Evolutionary conservation across 2,329 filamentous ascomycete species (phyloP).

Genomic region (Aspergillus udagawae): DNA sequence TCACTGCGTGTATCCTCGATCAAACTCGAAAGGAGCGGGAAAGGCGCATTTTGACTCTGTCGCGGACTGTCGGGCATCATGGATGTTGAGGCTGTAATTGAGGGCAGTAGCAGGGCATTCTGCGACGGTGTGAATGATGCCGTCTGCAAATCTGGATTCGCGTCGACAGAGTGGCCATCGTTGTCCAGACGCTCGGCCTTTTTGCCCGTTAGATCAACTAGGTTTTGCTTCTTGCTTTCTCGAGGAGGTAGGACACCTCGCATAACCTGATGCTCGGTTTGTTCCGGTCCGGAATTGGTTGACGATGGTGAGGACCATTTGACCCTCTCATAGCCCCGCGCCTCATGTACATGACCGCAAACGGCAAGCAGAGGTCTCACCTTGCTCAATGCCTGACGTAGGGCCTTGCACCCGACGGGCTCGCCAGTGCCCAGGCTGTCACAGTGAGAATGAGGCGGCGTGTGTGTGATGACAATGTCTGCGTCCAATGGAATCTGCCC

Average conservation of each 20-base stretch:
- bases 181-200: constrained; percentile 33
- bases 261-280: constrained; percentile 10
- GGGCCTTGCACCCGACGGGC: constrained; percentile 47
- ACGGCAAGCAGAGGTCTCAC: constrained; percentile 51
- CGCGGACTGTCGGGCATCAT: background rate
- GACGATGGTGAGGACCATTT: constrained; percentile 36
- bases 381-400: constrained; percentile 43
- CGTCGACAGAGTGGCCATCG: constrained; percentile 14
- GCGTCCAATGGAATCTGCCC: constrained; percentile 46
- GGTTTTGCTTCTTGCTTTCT: constrained; percentile 51
- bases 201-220: constrained; percentile 50
- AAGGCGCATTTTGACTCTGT: constrained; percentile 1
- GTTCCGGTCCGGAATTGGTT: background rate
- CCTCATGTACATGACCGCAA: constrained; percentile 59
- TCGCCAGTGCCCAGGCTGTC: constrained; percentile 35
- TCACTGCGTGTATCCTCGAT: constrained; percentile 1
- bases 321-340: constrained; percentile 51
- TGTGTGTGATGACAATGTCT: constrained; percentile 56
- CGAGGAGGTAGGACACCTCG: constrained; percentile 35
- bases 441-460: constrained; percentile 49
- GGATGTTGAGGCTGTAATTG: background rate
- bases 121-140: constrained; percentile 5
- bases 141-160: background rate
- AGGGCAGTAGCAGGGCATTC: constrained; percentile 8
- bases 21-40: background rate